Evolutionary conservation across 352 stramenopile species (phyloP).

Genomic region (Globisporangium ultimum): DNA sequence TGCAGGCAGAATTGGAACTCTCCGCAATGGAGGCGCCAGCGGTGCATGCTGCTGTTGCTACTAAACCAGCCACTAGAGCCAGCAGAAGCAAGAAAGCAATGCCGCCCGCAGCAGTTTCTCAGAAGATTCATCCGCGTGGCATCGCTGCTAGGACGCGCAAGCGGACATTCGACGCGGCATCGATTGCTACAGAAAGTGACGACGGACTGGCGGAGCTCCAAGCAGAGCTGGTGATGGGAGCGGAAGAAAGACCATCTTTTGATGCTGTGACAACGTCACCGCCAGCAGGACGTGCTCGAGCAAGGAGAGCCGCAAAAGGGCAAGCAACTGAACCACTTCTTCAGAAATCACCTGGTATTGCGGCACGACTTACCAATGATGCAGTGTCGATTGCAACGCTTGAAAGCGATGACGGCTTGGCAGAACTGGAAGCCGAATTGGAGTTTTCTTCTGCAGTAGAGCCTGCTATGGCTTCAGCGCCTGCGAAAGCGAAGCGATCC

Average conservation of each 20-base stretch:
- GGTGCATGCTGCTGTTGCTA: background rate
- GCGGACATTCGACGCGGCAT: background rate
- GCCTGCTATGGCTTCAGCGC: background rate
- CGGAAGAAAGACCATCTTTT: background rate
- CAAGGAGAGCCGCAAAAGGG: too few species aligned
- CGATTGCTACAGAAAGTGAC: background rate
- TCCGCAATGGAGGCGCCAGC: background rate
- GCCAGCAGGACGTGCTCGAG: too few species aligned
- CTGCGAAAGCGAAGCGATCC: background rate
- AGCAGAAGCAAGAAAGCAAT: background rate
- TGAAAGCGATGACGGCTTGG: slow-evolving; percentile 25
- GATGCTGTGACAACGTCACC: too few species aligned
- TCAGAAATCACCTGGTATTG: background rate
- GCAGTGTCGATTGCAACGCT: slow-evolving; percentile 16
- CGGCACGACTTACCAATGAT: slow-evolving; percentile 1
- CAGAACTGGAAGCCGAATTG: slow-evolving; percentile 31
- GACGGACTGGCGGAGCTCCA: slow-evolving; percentile 5
- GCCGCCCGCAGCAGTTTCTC: too few species aligned
- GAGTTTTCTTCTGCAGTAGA: slow-evolving; percentile 1
- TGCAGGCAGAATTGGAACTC: slow-evolving; percentile 26
- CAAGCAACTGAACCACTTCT: too few species aligned
- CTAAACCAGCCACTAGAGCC: background rate
- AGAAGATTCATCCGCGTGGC: background rate
- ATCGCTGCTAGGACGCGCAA: slow-evolving; percentile 7
- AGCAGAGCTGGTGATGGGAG: slow-evolving; percentile 5